phyloP scores from a whole-genome alignment of 2,329 filamentous ascomycete genomes.

The Cordyceps javanica region DNA sequence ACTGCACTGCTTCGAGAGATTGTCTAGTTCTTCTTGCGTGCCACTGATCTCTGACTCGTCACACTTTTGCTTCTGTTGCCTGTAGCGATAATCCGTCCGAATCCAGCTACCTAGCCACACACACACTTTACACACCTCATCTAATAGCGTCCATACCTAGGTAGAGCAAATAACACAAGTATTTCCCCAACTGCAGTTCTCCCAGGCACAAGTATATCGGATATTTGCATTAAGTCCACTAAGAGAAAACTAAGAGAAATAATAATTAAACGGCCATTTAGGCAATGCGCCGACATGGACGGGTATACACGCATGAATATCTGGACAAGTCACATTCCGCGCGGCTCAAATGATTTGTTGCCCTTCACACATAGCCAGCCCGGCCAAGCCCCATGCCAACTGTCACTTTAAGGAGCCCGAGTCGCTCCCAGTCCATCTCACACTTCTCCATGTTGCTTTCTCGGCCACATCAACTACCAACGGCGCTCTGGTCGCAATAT shows the following conservation, averaged over 20 bases:
- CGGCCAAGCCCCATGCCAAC: constrained; percentile 7
- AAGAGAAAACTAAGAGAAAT: constrained; percentile 45
- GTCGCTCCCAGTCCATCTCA: not conserved
- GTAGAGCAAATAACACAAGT: not conserved
- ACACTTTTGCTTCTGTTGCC: not conserved
- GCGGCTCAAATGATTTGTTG: not conserved
- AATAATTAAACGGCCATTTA: constrained; percentile 27
- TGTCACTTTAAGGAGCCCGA: not conserved
- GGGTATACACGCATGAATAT: constrained; percentile 5
- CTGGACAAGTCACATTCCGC: not conserved
- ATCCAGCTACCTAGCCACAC: not conserved
- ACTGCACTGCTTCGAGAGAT: not conserved
- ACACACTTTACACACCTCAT: not conserved
- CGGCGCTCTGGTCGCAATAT: constrained; percentile 1
- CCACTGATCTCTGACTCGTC: not conserved
- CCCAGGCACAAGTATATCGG: constrained; percentile 33
- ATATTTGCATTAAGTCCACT: constrained; percentile 60
- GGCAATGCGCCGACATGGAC: constrained; percentile 6
- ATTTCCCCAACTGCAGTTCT: not conserved
- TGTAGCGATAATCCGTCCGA: not conserved
- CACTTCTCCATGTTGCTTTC: not conserved
- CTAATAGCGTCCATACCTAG: not conserved
- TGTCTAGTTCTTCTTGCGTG: not conserved
- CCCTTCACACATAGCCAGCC: constrained; percentile 3
- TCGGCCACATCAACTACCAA: constrained; percentile 7